These are phyloP conservation scores for Erodium texanum DNA, from an alignment of 441 rosid genomes.

Conservation along the genomic window DNA sequence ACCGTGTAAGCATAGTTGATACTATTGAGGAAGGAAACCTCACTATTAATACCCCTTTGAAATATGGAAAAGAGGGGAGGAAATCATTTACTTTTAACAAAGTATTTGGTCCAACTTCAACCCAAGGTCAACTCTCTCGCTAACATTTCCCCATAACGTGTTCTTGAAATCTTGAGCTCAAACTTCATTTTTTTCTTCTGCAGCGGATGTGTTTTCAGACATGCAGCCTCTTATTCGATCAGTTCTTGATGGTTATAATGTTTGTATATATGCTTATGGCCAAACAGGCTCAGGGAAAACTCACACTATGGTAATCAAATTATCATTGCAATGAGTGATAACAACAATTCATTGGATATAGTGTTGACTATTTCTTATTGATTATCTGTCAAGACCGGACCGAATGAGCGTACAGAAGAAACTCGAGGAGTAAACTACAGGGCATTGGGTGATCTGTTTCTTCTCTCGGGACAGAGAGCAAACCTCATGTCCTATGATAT, in stretches of 20 bases:
- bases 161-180: not conserved
- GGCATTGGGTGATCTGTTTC: conserved; percentile 29
- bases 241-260: conserved; percentile 92
- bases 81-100: conserved; percentile 60
- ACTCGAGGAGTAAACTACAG: conserved; percentile 38
- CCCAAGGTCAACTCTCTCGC: conserved; percentile 31
- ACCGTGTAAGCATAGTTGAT: conserved; percentile 45
- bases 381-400: conserved; percentile 51
- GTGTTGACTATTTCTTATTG: not conserved
- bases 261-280: conserved; percentile 93
- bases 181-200: conserved; percentile 13
- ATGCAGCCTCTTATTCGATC: conserved; percentile 34
- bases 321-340: conserved; percentile 23
- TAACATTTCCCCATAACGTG: not conserved
- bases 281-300: conserved; percentile 99
- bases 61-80: conserved; percentile 60
- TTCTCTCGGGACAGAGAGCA: conserved; percentile 39
- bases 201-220: conserved; percentile 87
- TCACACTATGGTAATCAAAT: conserved; percentile 56
- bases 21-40: conserved; percentile 74
- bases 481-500: conserved; percentile 41
- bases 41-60: conserved; percentile 63
- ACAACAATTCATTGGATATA: too few species aligned
- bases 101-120: conserved; percentile 65
- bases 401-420: conserved; percentile 64